Conservation (phyloP, 202 grass and related monocot genomes). For the Brachypodium distachyon region DNA sequence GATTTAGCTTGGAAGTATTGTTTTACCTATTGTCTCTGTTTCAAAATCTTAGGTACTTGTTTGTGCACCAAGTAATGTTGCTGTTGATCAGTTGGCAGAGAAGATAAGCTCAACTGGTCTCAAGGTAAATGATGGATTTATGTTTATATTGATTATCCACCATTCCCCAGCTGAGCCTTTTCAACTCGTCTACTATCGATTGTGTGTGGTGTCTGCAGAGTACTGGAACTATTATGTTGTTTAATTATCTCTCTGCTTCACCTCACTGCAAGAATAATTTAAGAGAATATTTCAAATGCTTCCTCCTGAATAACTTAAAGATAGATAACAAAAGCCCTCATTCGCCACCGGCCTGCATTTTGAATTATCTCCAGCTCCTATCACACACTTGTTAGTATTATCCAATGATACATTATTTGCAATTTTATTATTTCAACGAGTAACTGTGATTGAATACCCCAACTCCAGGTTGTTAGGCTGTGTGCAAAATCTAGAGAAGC, state of each 20-base stretch:
- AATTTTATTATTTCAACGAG: not conserved
- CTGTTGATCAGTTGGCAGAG: constrained; percentile 96
- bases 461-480: constrained; percentile 80
- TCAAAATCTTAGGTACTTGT: constrained; percentile 76
- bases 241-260: not conserved
- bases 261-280: not conserved
- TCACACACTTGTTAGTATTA: not conserved
- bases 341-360: not conserved
- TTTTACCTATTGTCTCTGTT: not conserved
- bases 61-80: constrained; percentile 97
- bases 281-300: not conserved
- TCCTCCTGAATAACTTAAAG: not conserved
- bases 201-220: not conserved
- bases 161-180: not conserved
- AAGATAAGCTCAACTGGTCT: constrained; percentile 95
- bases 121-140: constrained; percentile 51
- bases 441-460: not conserved
- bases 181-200: not conserved
- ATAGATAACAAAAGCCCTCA: too few species aligned
- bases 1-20: not conserved
- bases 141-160: not conserved
- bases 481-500: constrained; percentile 99
- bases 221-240: not conserved
- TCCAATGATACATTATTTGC: not conserved
- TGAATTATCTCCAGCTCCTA: not conserved